Evolutionary conservation across 768 basidiomycete genomes (phyloP), one percentile per base, ranked within the genome.

Genomic region (Rhodosporidiobolus odoratus): DNA sequence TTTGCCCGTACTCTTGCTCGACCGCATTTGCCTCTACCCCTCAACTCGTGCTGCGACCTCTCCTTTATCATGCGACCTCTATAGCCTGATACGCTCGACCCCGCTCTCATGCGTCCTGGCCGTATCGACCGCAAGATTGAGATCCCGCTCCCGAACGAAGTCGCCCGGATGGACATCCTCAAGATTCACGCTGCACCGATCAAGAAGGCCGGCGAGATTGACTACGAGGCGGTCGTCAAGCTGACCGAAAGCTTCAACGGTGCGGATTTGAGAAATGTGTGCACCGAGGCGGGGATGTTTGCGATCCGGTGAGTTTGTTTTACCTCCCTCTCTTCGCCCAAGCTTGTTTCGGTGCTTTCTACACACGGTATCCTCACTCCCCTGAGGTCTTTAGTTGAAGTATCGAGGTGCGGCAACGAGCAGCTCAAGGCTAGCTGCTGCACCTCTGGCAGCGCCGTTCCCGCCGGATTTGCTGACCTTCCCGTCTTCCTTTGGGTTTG

Each of bases 221-320:
- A 99, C 79, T 97, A 92, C 76, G 96, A 98, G 78, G 93, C 96
- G 6, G 90, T 98, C 74, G 96, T 98, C 68, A 99, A 98, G 84
- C 84, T 95, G 34, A 89, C 89, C 0, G 94, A 96, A 75, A 85
- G 85, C 0, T 97, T 97, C 83, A 98, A 97, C 78, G 96, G 96
- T 63, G 96, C 96, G 25, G 96, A 98, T 82, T 79, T 97, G 78
- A 85, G 93, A 58, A 98, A 98, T 78, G 90, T 97, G 8, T 76
- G 72, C 58, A 77, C 77, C 50, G 77, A 77, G 62, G 77, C 78
- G 30, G 95, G 95, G 54, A 95, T 99, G 92, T 98, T 97, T 78
- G 96, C 96, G 12, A 97, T 99, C 76, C 86, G 96, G 56, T 95
- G 94, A 69, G 94, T 96, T 76, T 84, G 88, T 23, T 88, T 16